phyloP scores from a whole-genome alignment of 495 filamentous ascomycete genomes.

The Durotheca rogersii region DNA sequence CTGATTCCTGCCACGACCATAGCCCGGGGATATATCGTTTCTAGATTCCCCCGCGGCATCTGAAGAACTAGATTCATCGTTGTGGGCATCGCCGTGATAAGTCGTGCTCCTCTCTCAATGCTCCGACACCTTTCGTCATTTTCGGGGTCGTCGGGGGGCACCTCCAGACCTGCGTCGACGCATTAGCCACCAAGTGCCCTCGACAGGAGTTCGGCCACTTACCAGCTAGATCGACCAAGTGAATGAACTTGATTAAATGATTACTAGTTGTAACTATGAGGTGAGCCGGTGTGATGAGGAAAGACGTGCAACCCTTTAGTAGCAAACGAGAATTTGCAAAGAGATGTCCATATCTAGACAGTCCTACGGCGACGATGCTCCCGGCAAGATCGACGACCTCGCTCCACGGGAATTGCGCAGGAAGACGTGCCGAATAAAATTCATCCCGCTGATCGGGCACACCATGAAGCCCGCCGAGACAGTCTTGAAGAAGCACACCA shows the following conservation, averaged over 20 bases:
- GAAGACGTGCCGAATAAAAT: constrained; percentile 38
- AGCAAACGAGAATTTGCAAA: constrained; percentile 74
- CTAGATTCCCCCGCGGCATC: constrained; percentile 92
- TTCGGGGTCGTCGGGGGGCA: constrained; percentile 86
- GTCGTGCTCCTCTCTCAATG: constrained; percentile 81
- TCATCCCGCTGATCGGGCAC: constrained; percentile 36
- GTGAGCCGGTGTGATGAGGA: constrained; percentile 76
- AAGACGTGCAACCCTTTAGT: constrained; percentile 86
- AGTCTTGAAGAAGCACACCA: constrained; percentile 42
- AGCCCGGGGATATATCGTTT: constrained; percentile 91
- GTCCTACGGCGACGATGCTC: constrained; percentile 54
- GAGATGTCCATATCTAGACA: constrained; percentile 72
- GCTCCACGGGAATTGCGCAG: constrained; percentile 54
- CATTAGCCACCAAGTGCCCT: too few species aligned
- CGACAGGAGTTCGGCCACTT: too few species aligned
- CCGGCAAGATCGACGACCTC: constrained; percentile 45
- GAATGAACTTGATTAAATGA: constrained; percentile 90
- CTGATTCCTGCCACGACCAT: constrained; percentile 88
- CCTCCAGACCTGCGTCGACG: constrained; percentile 63
- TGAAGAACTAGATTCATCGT: constrained; percentile 80
- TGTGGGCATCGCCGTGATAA: constrained; percentile 88
- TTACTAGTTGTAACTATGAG: constrained; percentile 88
- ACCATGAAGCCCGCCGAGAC: constrained; percentile 38
- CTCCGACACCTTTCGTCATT: constrained; percentile 89
- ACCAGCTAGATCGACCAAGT: constrained; percentile 70